Base-by-base conservation (phyloP, 306 rosid species). In the Sophora flavescens region DNA sequence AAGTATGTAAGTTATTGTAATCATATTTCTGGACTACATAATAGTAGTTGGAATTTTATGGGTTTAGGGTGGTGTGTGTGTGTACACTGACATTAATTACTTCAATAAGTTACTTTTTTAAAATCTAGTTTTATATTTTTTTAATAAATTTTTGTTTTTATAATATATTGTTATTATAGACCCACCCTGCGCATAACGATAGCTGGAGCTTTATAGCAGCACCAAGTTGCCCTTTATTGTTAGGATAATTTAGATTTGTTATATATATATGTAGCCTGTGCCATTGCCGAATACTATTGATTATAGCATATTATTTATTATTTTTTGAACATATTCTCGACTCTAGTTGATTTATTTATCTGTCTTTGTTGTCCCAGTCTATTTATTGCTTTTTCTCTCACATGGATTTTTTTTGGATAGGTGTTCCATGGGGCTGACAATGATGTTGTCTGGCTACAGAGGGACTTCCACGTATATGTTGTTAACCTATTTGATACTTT, bases 391-490 rank as follows among this genome's bases (percentile, higher is more conserved):
- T 72, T 39, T 60, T 7, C 50, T 18, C 35, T 26, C 44, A 42
- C 68, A 62, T 78, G 51, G 18, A 73, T 66, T 15, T 13, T 87
- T 75, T 87, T 75, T 86, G 71, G 66, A 52, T 77, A 92, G 99
- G 97, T 95, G 70, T 95, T 95, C 81, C 99, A 95, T 82, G 99
- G 99, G 7, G 92, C 97, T 18, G 99, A 95, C 76, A 95, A 90
- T 82, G 99, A 95, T 77, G 83, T 92, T 75, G 77, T 92, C 41
- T 95, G 99, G 99, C 87, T 95, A 48, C 97, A 92, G 69, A 88
- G 97, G 75, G 99, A 95, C 88, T 95, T 95, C 63, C 99, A 92
- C 65, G 88, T 92, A 60, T 92, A 95, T 15, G 70, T 95, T 58
- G 97, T 92, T 74, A 95, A 92, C 82, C 85, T 95, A 66, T 90